Evolutionary conservation across 176 grass and related monocot species (phyloP), one percentile per base, ranked within the genome.

Genomic region (Olyra latifolia): DNA sequence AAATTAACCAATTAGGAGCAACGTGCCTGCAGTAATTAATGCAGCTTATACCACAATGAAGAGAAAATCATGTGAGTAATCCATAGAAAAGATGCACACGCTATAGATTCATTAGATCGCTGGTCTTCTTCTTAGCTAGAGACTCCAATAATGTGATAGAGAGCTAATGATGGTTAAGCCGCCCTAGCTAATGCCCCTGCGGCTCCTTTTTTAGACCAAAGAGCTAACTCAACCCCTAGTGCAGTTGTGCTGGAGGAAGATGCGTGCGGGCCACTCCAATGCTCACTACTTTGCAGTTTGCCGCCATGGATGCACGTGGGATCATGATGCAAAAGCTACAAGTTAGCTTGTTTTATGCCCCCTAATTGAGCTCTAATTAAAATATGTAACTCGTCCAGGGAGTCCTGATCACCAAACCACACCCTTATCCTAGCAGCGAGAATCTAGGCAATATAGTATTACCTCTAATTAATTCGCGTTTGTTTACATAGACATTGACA

Each of bases 361-460:
- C 66, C 69, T 61, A 66, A 70, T 62, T 74, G 46, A 64, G 25
- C 76, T 64, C 47, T 54, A 63, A 42, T 35, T 80, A 88, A 84
- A 85, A 10, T 64, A 85, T 44, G 13, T 4, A 20, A 46, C 43
- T 8, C 35, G 17, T 62, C 14, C 53, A 45, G 28, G 32, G 44
- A 56, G 76, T 68, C 35, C 61, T 69, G 69, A 85, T 83, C 57
- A 82, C 74, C 82, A 57, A 75, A 32, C 80, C 79, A 69, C 79
- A 79, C 75, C 75, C 85, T 84, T 87, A 87, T 81, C 89, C 81
- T 72, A 85, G 64, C 44, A 56, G 40, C 52, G 60, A 81, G 71
- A 87, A 83, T 91, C 76, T 84, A 57, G 27, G 70, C 80, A 66
- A 65, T 86, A 60, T 68, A 79, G 4, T 61, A 53, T 56, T 28